Evolutionary conservation across 2,329 filamentous ascomycete genomes (phyloP).

Genomic region (Aspergillus cejpii): DNA sequence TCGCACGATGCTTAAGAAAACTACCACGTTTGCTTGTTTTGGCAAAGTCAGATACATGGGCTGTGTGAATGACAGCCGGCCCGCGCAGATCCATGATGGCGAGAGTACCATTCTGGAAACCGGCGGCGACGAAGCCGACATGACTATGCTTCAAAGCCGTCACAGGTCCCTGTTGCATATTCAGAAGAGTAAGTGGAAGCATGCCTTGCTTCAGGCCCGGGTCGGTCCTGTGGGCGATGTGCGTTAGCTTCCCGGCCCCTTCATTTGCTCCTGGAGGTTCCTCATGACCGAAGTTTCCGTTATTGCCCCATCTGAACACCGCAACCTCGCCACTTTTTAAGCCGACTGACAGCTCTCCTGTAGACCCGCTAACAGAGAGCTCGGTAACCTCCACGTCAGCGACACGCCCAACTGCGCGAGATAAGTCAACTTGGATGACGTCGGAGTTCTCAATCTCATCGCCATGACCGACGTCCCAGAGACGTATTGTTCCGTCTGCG

Average conservation of each 20-base stretch:
- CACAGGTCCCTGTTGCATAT: conserved; percentile 75
- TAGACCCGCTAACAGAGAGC: conserved; percentile 73
- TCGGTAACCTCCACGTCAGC: conserved; percentile 68
- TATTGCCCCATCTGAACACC: conserved; percentile 81
- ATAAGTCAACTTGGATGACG: conserved; percentile 78
- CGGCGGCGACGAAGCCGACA: conserved; percentile 82
- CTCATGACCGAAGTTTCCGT: conserved; percentile 63
- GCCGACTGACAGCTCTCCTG: conserved; percentile 79
- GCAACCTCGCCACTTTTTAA: conserved; percentile 76
- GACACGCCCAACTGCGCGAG: conserved; percentile 70
- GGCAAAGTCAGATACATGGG: conserved; percentile 63
- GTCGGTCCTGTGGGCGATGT: conserved; percentile 68
- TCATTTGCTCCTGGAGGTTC: conserved; percentile 48
- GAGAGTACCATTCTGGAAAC: conserved; percentile 74
- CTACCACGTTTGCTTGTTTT: conserved; percentile 71
- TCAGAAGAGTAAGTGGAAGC: conserved; percentile 70
- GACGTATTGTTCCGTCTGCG: conserved; percentile 79
- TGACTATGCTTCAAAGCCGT: conserved; percentile 79
- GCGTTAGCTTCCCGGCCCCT: conserved; percentile 63
- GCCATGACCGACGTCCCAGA: conserved; percentile 88
- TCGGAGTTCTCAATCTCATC: conserved; percentile 87
- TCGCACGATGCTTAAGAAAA: conserved; percentile 53
- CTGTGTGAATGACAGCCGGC: conserved; percentile 73
- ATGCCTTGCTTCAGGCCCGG: conserved; percentile 68
- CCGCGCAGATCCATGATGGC: conserved; percentile 82